Evolutionary conservation across 495 filamentous ascomycete genomes (phyloP).

Genomic region (Penicillium simplicissimum): DNA sequence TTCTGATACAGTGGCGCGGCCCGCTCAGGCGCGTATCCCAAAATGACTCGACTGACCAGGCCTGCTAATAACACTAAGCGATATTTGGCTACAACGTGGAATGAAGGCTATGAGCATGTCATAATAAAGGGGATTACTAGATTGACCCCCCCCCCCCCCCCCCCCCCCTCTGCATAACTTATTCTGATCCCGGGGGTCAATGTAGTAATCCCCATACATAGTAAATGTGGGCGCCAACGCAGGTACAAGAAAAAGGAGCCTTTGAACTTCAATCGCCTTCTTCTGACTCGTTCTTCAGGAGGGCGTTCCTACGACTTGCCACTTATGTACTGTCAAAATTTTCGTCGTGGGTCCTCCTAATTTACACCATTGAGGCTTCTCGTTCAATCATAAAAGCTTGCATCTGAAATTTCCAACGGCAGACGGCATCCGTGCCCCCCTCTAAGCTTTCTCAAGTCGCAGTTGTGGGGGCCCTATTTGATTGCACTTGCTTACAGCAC

Average conservation of each 20-base stretch:
- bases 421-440: not conserved
- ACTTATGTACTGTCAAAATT: not conserved
- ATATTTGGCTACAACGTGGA: not conserved
- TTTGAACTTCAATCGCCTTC: not conserved
- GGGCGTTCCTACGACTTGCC: not conserved
- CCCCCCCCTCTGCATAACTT: too few relatives aligned
- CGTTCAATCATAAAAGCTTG: too few relatives aligned
- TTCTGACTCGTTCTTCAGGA: not conserved
- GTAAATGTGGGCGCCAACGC: not conserved
- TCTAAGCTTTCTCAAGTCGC: not conserved
- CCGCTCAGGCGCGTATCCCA: not conserved
- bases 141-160: too few relatives aligned
- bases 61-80: not conserved
- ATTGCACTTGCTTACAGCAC: not conserved
- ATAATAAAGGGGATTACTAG: too few relatives aligned
- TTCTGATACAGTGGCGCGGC: conserved; percentile 5
- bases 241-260: not conserved
- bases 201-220: too few relatives aligned
- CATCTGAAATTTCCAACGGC: not conserved
- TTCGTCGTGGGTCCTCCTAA: not conserved
- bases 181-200: too few relatives aligned
- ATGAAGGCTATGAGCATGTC: not conserved
- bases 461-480: not conserved
- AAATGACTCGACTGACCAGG: not conserved
- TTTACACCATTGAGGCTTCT: not conserved